Base-by-base conservation (phyloP, 2,329 filamentous ascomycete species). In the Neopestalotiopsis sp. region DNA sequence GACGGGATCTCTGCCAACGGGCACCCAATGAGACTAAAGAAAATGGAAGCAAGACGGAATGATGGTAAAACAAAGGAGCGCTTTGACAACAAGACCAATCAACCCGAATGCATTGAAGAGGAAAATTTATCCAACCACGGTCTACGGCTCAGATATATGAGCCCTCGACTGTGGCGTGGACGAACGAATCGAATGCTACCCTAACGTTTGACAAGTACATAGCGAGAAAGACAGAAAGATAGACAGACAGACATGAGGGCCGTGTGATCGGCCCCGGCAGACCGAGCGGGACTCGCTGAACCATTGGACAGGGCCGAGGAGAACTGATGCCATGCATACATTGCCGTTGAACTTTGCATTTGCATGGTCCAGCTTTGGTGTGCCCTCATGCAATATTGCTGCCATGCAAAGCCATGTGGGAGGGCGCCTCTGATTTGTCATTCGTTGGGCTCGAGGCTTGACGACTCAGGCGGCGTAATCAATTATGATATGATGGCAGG, bases 101-200 rank as follows among this genome's bases (percentile, higher is more conserved):
- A 49, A 30, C 14, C 24, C 12, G 24, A 17, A 45, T 58, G 53
- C 45, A 66, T 42, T 12, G 45, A 40, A 40, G 64, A 57, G 17
- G 34, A 66, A 28, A 65, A 10, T 53, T 53, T 28, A 58, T n/a
- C 64, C 59, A 66, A 57, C 42, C 32, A 57, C 34, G 30, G 32
- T 40, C 13, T 66, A 14, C n/a, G 61, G 61, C 38, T 64, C 61
- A 64, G 64, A 66, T 58, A 66, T 56, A 57, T 66, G 64, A 66
- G 24, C 24, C 24, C 14, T 28, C 42, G 49, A 24, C n/a, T 17
- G 61, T 42, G 38, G 61, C 30, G 34, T 14, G 24, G 61, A 24
- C 30, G 45, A 53, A 20, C 45, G n/a, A 20, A 20, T 17, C 7
- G 45, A 53, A 53, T 53, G 45, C 6, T 53, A 53, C 59, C 28